These are phyloP conservation scores for Darksidea phi DNA, from an alignment of 495 filamentous ascomycete species.

Conservation along the genomic window DNA sequence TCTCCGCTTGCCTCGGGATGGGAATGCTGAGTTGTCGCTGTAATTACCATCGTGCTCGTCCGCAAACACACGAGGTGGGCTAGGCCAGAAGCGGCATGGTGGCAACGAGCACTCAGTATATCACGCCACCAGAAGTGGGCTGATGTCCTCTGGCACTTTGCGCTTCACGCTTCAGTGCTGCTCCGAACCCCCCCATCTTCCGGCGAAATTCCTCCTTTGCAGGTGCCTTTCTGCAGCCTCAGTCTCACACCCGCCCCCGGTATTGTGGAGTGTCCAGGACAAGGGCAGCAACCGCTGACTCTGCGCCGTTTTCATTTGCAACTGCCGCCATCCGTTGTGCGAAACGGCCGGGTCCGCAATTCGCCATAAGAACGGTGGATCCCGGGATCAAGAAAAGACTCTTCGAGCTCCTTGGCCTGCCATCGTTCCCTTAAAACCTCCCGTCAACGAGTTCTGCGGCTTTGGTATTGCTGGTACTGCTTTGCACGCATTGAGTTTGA, in stretches of 20 bases:
- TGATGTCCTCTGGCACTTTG: conserved; percentile 7
- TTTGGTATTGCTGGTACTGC: not conserved
- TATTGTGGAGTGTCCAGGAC: not conserved
- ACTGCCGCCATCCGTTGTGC: conserved; percentile 12
- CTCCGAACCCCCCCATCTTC: conserved; percentile 16
- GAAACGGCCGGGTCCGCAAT: not conserved
- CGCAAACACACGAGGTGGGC: no score
- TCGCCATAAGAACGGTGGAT: conserved; percentile 10
- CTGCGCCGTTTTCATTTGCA: not conserved
- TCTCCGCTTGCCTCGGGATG: no score
- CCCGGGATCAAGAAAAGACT: conserved; percentile 2
- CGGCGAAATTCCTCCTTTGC: not conserved
- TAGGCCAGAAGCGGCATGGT: no score
- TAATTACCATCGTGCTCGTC: no score
- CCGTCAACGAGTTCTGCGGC: not conserved
- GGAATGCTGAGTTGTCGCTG: no score
- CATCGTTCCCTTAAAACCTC: not conserved
- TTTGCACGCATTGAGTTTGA: not conserved
- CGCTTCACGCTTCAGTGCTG: conserved; percentile 10
- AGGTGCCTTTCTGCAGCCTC: not conserved
- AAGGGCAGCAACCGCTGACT: not conserved
- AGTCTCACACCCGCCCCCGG: not conserved
- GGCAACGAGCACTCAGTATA: not conserved
- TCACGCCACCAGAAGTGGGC: conserved; percentile 29
- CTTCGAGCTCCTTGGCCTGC: not conserved